Evolutionary conservation across 1,139 yeast genomes (phyloP), one percentile per base, ranked within the genome.

Genomic region (Pneumocystis sp.): DNA sequence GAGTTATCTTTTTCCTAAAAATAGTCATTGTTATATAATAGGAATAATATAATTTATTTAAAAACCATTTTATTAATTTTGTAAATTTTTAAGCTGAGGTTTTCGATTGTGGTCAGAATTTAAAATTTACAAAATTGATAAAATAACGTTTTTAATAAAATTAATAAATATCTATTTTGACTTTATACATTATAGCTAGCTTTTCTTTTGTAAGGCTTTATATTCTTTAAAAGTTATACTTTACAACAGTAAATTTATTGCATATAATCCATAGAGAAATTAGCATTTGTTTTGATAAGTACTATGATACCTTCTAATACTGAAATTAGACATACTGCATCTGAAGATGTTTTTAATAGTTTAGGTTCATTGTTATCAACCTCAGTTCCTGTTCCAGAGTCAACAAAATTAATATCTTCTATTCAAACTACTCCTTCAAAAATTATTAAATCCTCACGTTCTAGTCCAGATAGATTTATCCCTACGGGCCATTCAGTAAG

Each of bases 401-500:
- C 57, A 50, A 50, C 29, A 50, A 50, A 50, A 50, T 25, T 50
- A 21, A 15, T 50, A 29, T 25, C 57, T 10, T 21, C 57, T 50
- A 25, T 50, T 15, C 57, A 50, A 50, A 50, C 57, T 50, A 50
- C 57, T 25, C 57, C 57, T 50, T 50, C 57, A 50, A 50, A 50
- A 50, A 50, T 50, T 44, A 44, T 44, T 50, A 50, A 50, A 50
- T 50, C 57, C 21, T 50, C 31, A 21, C 70, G 86, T 86, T 69
- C 61, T 21, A 56, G 61, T 21, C 63, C 63, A 2, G 63, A 62
- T 59, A 59, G 63, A n/a, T 62, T 62, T 44, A 62, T 62, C 15
- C 61, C 63, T 6, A 60, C 57, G 25, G 57, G 57, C 25, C 57
- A 50, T 50, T 50, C 57, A 8, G 57, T 50, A 50, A 50, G 57